Evolutionary conservation across 495 filamentous ascomycete species (phyloP).

Genomic region (Daldinia loculata): DNA sequence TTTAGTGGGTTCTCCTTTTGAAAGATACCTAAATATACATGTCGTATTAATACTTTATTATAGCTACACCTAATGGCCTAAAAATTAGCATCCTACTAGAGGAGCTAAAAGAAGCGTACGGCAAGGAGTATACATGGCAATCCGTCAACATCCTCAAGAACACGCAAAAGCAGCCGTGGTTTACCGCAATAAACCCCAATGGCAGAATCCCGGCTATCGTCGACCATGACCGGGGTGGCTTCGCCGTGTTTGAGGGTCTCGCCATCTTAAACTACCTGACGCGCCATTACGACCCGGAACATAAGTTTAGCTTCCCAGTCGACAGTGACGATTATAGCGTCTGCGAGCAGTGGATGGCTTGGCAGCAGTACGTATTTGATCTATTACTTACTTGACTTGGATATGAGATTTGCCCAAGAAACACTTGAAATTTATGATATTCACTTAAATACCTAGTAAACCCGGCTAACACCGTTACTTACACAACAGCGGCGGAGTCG

Average conservation of each 20-base stretch:
- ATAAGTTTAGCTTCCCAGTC: slow-evolving; percentile 78
- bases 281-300: slow-evolving; percentile 76
- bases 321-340: slow-evolving; percentile 75
- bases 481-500: slow-evolving; percentile 65
- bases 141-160: slow-evolving; percentile 75
- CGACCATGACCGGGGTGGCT: slow-evolving; percentile 66
- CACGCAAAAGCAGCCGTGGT: slow-evolving; percentile 77
- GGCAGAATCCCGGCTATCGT: slow-evolving; percentile 87
- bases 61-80: slow-evolving; percentile 56
- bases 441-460: background rate
- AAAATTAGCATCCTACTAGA: slow-evolving; percentile 85
- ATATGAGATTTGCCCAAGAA: background rate
- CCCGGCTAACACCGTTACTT: background rate
- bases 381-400: slow-evolving; percentile 52
- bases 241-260: slow-evolving; percentile 79
- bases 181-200: slow-evolving; percentile 76
- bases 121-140: slow-evolving; percentile 66
- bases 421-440: background rate
- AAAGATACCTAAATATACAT: background rate
- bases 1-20: slow-evolving; percentile 43
- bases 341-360: slow-evolving; percentile 70
- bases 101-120: slow-evolving; percentile 68
- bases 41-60: background rate
- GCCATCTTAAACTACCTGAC: slow-evolving; percentile 82
- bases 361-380: slow-evolving; percentile 47